Percentiles rank a stretch among this genome's conserved stretches.
Evolutionary conservation across 805 yeast species (phyloP).

Genomic region (Metschnikowia baotianmanensis): DNA sequence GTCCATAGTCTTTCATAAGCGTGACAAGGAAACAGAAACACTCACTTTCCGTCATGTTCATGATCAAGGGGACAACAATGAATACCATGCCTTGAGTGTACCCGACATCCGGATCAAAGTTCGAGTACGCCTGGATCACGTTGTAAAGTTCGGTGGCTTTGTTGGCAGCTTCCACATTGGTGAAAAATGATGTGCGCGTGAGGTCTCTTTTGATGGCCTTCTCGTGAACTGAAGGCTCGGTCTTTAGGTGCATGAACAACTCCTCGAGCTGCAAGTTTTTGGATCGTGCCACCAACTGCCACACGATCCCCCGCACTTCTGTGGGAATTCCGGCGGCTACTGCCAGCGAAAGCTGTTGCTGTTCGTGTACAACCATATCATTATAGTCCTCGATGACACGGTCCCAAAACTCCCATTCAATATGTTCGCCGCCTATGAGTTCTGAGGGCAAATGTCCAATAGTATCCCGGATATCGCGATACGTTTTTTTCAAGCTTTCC

Average conservation of each 20-base stretch:
- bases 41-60: slow-evolving; percentile 80
- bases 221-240: slow-evolving; percentile 59
- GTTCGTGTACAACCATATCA: slow-evolving; percentile 58
- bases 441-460: slow-evolving; percentile 32
- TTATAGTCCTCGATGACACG: slow-evolving; percentile 74
- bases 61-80: slow-evolving; percentile 76
- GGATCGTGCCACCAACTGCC: slow-evolving; percentile 86
- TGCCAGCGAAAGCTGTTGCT: slow-evolving; percentile 56
- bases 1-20: slow-evolving; percentile 81
- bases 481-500: slow-evolving; percentile 37
- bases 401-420: slow-evolving; percentile 90
- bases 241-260: slow-evolving; percentile 50
- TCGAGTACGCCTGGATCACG: slow-evolving; percentile 78
- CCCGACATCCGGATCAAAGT: slow-evolving; percentile 90
- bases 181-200: slow-evolving; percentile 79
- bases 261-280: slow-evolving; percentile 65
- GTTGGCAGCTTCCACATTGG: slow-evolving; percentile 50
- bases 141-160: slow-evolving; percentile 64
- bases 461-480: slow-evolving; percentile 49
- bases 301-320: slow-evolving; percentile 82
- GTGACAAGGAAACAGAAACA: slow-evolving; percentile 78
- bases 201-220: slow-evolving; percentile 78
- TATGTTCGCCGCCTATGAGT: slow-evolving; percentile 20
- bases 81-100: slow-evolving; percentile 99
- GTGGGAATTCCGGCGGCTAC: slow-evolving; percentile 75